A percentile compares a stretch with the other conserved stretches of the same genome.
Evolutionary conservation across 106 monocot species (phyloP).

Genomic region (Allium cepa): DNA sequence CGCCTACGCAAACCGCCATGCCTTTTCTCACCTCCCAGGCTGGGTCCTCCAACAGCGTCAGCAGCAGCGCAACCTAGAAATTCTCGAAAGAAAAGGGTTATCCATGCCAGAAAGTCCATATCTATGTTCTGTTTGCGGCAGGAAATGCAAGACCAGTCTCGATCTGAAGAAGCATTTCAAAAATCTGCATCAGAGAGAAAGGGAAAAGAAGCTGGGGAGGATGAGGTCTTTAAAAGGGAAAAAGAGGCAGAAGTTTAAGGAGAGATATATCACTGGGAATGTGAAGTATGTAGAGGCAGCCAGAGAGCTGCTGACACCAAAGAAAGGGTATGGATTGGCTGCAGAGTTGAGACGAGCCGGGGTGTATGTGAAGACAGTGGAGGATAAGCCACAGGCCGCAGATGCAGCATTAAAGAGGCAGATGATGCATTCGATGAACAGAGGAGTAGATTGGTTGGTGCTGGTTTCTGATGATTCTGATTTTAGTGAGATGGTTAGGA

Average conservation of each 20-base stretch:
- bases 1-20: constrained; percentile 96
- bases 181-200: constrained; percentile 89
- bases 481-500: constrained; percentile 64
- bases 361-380: constrained; percentile 70
- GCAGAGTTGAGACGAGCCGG: constrained; percentile 81
- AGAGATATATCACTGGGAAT: constrained; percentile 54
- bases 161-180: constrained; percentile 83
- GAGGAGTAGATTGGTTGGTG: constrained; percentile 79
- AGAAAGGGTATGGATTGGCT: constrained; percentile 73
- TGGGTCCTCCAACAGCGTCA: constrained; percentile 70
- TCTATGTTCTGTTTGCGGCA: constrained; percentile 74
- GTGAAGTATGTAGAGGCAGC: constrained; percentile 80
- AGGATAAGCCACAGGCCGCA: constrained; percentile 89
- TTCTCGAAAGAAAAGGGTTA: constrained; percentile 54
- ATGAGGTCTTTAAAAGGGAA: constrained; percentile 80
- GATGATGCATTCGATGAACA: constrained; percentile 65
- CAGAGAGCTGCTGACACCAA: constrained; percentile 53
- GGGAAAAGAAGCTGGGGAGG: constrained; percentile 71
- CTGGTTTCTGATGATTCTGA: constrained; percentile 92
- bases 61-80: constrained; percentile 44
- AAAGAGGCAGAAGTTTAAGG: constrained; percentile 52
- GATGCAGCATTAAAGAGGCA: constrained; percentile 78
- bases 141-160: constrained; percentile 56
- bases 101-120: constrained; percentile 50
- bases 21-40: constrained; percentile 78